A percentile compares a stretch with the other conserved stretches of the same genome.
Conservation (phyloP, 495 filamentous ascomycete genomes). For the Cercophora samala region DNA sequence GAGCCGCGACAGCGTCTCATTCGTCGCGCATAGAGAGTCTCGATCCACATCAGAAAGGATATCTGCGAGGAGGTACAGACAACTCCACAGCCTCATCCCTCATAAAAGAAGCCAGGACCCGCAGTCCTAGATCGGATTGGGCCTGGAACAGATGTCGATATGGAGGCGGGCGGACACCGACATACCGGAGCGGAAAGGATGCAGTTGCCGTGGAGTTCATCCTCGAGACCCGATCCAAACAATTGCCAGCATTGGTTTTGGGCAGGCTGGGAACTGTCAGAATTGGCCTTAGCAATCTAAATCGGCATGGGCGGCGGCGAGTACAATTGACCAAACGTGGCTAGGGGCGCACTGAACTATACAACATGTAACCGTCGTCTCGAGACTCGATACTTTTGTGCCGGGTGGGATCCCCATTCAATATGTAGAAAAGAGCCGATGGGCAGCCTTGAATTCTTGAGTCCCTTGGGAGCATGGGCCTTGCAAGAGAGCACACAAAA, state of each 20-base stretch:
- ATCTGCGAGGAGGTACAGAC: constrained; percentile 3
- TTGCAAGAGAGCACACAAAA: background rate
- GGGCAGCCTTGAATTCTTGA: background rate
- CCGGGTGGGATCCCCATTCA: background rate
- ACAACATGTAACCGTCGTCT: background rate
- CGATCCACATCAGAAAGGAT: constrained; percentile 8
- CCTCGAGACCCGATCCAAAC: constrained; percentile 17
- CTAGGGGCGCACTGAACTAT: background rate
- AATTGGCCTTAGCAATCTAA: background rate
- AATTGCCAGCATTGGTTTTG: constrained; percentile 8
- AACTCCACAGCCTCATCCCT: background rate
- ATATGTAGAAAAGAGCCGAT: background rate
- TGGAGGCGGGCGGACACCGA: constrained; percentile 12
- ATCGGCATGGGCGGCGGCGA: background rate
- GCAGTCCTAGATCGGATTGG: constrained; percentile 11
- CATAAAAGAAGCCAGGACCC: background rate
- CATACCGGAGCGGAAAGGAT: constrained; percentile 17
- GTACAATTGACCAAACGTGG: constrained; percentile 4
- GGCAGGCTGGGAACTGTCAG: background rate
- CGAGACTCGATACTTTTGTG: background rate
- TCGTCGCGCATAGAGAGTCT: constrained; percentile 2
- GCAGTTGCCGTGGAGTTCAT: constrained; percentile 17
- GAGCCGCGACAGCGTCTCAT: constrained; percentile 14
- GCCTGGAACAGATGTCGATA: constrained; percentile 19
- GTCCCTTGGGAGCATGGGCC: background rate